phyloP scores from a whole-genome alignment of 495 filamentous ascomycete genomes.

The Aspergillus baeticus region DNA sequence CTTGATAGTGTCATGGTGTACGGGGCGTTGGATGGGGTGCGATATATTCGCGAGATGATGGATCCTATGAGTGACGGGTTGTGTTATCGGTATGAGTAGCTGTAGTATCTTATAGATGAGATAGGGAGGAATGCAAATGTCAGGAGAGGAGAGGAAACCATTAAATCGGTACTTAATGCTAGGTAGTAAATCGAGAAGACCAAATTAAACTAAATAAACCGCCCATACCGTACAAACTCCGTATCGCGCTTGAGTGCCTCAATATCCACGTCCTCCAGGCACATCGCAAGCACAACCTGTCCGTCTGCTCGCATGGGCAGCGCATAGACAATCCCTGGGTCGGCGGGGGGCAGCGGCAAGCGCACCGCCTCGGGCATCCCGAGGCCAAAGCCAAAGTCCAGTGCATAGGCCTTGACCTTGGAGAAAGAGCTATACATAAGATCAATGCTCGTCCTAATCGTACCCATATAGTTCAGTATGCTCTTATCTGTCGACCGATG shows the following conservation, averaged over 20 bases:
- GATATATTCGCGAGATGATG: not conserved
- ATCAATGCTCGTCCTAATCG: slow-evolving; percentile 23
- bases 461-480: slow-evolving; percentile 27
- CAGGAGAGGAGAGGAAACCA: too few relatives aligned
- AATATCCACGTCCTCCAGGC: slow-evolving; percentile 44
- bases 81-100: not conserved
- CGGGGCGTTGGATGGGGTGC: not conserved
- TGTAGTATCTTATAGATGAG: not conserved
- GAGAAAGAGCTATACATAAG: slow-evolving; percentile 28
- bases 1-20: not conserved
- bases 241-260: slow-evolving; percentile 33
- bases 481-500: slow-evolving; percentile 28
- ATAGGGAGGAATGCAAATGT: slow-evolving; percentile 14
- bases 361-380: slow-evolving; percentile 44
- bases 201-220: too few relatives aligned
- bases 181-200: slow-evolving; percentile 20
- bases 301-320: slow-evolving; percentile 37
- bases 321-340: slow-evolving; percentile 37
- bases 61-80: not conserved
- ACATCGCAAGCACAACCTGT: slow-evolving; percentile 38
- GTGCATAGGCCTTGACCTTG: slow-evolving; percentile 9
- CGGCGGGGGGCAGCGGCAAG: slow-evolving; percentile 39
- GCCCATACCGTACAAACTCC: slow-evolving; percentile 14
- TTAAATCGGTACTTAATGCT: too few relatives aligned
- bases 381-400: slow-evolving; percentile 24